Conservation (phyloP, 2,329 filamentous ascomycete species). For the Bipolaris victoriae region DNA sequence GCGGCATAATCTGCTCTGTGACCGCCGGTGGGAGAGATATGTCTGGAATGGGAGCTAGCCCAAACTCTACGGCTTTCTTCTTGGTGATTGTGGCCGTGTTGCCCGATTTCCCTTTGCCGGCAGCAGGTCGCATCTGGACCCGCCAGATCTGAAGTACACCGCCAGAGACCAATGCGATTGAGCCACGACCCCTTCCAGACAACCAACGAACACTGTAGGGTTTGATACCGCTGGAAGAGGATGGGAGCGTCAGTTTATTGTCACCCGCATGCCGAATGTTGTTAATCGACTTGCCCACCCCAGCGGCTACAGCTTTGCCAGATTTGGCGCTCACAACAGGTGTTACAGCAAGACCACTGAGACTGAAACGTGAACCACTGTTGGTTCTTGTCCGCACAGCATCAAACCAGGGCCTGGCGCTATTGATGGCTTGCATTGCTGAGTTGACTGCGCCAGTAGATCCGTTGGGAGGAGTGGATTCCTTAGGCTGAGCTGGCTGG, state of each 20-base stretch:
- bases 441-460: constrained; percentile 45
- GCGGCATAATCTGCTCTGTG: constrained; percentile 38
- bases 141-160: constrained; percentile 71
- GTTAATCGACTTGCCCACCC: constrained; percentile 74
- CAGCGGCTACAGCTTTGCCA: constrained; percentile 73
- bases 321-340: constrained; percentile 64
- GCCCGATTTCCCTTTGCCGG: constrained; percentile 45
- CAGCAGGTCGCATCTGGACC: constrained; percentile 58
- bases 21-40: constrained; percentile 51
- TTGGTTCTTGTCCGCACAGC: constrained; percentile 46
- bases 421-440: constrained; percentile 55
- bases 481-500: constrained; percentile 34
- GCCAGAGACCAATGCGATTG: constrained; percentile 68
- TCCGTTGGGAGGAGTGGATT: constrained; percentile 42
- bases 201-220: constrained; percentile 70
- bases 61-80: constrained; percentile 70
- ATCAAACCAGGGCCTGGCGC: constrained; percentile 46
- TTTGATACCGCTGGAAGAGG: constrained; percentile 59
- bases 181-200: constrained; percentile 65
- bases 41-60: constrained; percentile 67
- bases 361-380: constrained; percentile 43
- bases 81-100: constrained; percentile 56
- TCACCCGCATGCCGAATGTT: constrained; percentile 76
- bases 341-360: constrained; percentile 49
- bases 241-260: constrained; percentile 73